These are phyloP conservation scores for Skeletonema potamos DNA, from an alignment of 108 stramenopile species.

Conservation along the genomic window DNA sequence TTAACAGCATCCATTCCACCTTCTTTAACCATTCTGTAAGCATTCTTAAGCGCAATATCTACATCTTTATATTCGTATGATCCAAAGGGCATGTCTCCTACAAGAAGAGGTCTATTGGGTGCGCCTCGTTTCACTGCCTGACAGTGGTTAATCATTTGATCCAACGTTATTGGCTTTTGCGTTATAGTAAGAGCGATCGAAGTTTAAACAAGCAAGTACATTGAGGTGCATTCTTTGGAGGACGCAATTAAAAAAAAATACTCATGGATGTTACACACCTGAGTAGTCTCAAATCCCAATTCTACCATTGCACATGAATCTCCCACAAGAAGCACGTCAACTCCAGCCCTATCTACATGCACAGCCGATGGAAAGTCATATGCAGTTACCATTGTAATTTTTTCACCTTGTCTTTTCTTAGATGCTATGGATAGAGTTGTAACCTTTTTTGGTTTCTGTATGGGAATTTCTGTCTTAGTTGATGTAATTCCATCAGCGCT, in stretches of 20 bases:
- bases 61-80: slow-evolving; percentile 90
- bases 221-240: not conserved
- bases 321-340: slow-evolving; percentile 92
- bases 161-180: slow-evolving; percentile 84
- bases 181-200: not conserved
- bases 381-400: slow-evolving; percentile 95
- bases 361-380: slow-evolving; percentile 97
- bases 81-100: slow-evolving; percentile 98
- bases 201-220: not conserved
- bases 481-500: not conserved
- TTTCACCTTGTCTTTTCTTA: slow-evolving; percentile 76
- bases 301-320: slow-evolving; percentile 95
- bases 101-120: slow-evolving; percentile 77
- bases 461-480: not conserved
- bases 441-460: slow-evolving; percentile 25
- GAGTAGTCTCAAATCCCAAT: slow-evolving; percentile 95
- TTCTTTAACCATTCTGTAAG: slow-evolving; percentile 91
- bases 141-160: slow-evolving; percentile 98
- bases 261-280: slow-evolving; percentile 34
- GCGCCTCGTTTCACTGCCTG: slow-evolving; percentile 84
- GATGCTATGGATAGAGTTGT: slow-evolving; percentile 71
- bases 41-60: slow-evolving; percentile 85
- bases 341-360: slow-evolving; percentile 96
- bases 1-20: slow-evolving; percentile 93
- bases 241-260: not conserved